Conservation (phyloP, 345 rosid genomes). For the Cochlearia excelsa region DNA sequence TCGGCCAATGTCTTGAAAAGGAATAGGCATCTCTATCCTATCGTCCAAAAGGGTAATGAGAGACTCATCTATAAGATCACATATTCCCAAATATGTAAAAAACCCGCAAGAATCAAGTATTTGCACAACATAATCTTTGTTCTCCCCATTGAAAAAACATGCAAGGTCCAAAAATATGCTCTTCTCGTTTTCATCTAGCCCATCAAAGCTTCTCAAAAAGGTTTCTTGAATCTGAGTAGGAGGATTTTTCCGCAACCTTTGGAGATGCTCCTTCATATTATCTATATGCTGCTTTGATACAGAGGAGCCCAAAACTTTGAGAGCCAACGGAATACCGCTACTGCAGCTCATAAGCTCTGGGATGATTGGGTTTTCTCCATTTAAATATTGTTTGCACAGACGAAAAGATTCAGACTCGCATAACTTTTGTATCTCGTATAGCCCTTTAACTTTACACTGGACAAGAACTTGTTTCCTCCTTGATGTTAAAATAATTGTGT, state of each 20-base stretch:
- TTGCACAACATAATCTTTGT: background rate
- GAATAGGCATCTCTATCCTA: conserved; percentile 29
- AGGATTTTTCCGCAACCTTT: conserved; percentile 25
- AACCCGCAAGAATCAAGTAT: conserved; percentile 29
- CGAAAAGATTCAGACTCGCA: background rate
- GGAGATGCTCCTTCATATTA: conserved; percentile 23
- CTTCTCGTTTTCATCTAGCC: conserved; percentile 25
- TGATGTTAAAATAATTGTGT: conserved; percentile 33
- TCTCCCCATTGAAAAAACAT: conserved; percentile 35
- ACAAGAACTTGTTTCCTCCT: conserved; percentile 30
- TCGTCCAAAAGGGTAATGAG: conserved; percentile 23
- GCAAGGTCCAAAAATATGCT: conserved; percentile 40
- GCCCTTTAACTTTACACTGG: conserved; percentile 16
- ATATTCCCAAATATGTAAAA: conserved; percentile 16
- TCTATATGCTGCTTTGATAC: background rate
- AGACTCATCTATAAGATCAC: conserved; percentile 33
- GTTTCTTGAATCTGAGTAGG: conserved; percentile 11
- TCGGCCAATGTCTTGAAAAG: conserved; percentile 36
- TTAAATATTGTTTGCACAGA: conserved; percentile 7
- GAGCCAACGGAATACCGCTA: conserved; percentile 38
- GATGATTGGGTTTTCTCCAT: background rate
- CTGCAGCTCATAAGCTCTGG: conserved; percentile 14
- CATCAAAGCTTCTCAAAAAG: conserved; percentile 32
- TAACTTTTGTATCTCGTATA: conserved; percentile 21
- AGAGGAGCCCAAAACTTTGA: conserved; percentile 33